These are phyloP conservation scores for Vicia villosa DNA, from an alignment of 306 rosid species.

Conservation along the genomic window DNA sequence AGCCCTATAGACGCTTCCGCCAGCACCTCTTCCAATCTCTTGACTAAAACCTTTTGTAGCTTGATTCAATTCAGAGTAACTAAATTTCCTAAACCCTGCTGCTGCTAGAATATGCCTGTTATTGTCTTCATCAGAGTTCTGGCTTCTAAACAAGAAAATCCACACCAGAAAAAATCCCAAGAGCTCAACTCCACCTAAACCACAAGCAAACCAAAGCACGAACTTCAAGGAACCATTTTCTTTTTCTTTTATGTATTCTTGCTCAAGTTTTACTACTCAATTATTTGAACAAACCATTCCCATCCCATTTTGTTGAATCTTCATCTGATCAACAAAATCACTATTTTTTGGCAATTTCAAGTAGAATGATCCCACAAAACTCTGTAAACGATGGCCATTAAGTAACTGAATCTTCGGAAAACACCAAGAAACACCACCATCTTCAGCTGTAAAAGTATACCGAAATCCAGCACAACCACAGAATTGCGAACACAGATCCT, in stretches of 20 bases:
- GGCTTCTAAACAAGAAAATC: slow-evolving; percentile 1
- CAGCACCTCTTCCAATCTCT: slow-evolving; percentile 28
- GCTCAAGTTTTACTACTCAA: background rate
- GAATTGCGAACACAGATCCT: background rate
- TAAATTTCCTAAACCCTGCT: slow-evolving; percentile 4
- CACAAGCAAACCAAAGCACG: slow-evolving; percentile 24
- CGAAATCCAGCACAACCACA: slow-evolving; percentile 12
- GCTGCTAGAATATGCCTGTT: slow-evolving; percentile 3
- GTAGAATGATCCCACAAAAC: background rate
- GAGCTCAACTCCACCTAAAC: slow-evolving; percentile 12
- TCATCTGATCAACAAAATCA: background rate
- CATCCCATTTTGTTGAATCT: background rate
- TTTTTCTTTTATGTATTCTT: background rate
- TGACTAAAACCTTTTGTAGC: slow-evolving; percentile 5
- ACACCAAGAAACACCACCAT: slow-evolving; percentile 11
- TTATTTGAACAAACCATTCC: background rate
- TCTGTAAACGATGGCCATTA: background rate
- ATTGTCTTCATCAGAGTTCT: background rate
- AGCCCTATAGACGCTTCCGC: slow-evolving; percentile 12
- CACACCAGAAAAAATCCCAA: slow-evolving; percentile 22
- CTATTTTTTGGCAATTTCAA: slow-evolving; percentile 17
- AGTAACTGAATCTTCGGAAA: slow-evolving; percentile 15
- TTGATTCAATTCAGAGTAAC: slow-evolving; percentile 11
- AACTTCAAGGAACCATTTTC: slow-evolving; percentile 27
- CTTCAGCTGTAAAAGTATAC: background rate